phyloP scores from a whole-genome alignment of 2,329 filamentous ascomycete genomes.

The Exophiala mesophila region DNA sequence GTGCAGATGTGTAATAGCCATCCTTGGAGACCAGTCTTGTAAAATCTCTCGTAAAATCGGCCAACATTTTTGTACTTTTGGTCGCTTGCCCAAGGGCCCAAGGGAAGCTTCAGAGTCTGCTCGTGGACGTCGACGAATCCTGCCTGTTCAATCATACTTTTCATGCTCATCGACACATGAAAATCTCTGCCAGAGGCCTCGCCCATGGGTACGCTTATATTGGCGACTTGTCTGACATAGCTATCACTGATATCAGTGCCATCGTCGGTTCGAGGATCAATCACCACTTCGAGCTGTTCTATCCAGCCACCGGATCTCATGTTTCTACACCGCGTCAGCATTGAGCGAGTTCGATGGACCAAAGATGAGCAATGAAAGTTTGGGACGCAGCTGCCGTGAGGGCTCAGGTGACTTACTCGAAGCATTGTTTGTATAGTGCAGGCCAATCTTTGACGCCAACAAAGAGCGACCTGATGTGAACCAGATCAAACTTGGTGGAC shows the following conservation, averaged over 20 bases:
- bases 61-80: constrained; percentile 37
- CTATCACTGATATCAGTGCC: constrained; percentile 21
- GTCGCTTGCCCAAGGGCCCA: constrained; percentile 39
- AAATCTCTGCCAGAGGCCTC: constrained; percentile 27
- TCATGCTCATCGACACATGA: constrained; percentile 25
- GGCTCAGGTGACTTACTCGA: constrained; percentile 26
- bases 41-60: constrained; percentile 27
- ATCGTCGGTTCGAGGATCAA: constrained; percentile 27
- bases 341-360: not conserved
- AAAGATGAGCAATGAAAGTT: not conserved
- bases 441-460: constrained; percentile 34
- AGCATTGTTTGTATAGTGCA: constrained; percentile 32
- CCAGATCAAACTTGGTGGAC: constrained; percentile 37
- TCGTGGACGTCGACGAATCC: constrained; percentile 46
- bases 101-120: constrained; percentile 37
- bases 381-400: not conserved
- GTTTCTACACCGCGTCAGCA: constrained; percentile 26
- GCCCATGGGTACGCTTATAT: constrained; percentile 19
- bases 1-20: constrained; percentile 29
- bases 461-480: constrained; percentile 38
- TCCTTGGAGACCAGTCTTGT: constrained; percentile 29
- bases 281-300: constrained; percentile 31
- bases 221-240: constrained; percentile 21
- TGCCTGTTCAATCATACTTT: constrained; percentile 29
- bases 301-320: constrained; percentile 36